Evolutionary conservation across 2,329 filamentous ascomycete species (phyloP), one percentile per base, ranked within the genome.

Genomic region (Colletotrichum sp.): DNA sequence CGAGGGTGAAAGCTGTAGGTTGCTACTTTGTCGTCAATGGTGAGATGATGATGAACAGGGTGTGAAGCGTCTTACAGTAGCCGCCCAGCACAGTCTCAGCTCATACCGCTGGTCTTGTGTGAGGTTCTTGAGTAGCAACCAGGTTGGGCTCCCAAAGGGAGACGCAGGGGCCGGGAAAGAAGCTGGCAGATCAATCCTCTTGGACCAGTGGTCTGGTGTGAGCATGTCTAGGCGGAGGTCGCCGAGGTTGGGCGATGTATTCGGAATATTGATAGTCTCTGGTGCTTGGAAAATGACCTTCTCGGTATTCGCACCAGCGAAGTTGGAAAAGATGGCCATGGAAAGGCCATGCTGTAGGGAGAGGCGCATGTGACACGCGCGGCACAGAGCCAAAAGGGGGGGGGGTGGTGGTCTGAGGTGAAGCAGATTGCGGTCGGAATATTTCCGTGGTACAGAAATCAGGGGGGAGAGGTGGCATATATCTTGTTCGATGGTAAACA

Each of bases 51-150:
- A 39, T 49, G 19, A 12, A 12, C 62, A 61, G 27, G 16, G 30
- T 30, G 15, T 32, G 57, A 49, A 72, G 13, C 59, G 36, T 89
- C 94, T 85, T 90, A 98, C 96, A 77, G 94, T 97, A 55, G 97
- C 97, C 76, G 95, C 90, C 96, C 96, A 99, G 86, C 96, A 99
- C 76, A 98, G 89, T 71, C 97, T 93, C 65, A 98, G 90, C 87
- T 99, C 97, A 88, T 99, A 98, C 79, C 96, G 91, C 81, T 94
- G 93, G 13, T 92, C 91, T 44, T 92, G 90, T n/a, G 86, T 88
- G 71, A 99, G 88, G 39, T 89, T 87, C 72, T 94, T 90, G 8
- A 99, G 90, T 9, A 96, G 86, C 79, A 96, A 91, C 97, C 97
- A 99, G 32, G 94, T 93, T 68, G 93, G 88, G 13, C 88, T 85